A percentile compares a stretch with the other conserved stretches of the same genome.
These are phyloP conservation scores for Aureobasidium melanogenum DNA, from an alignment of 2,329 filamentous ascomycete species.

Conservation along the genomic window DNA sequence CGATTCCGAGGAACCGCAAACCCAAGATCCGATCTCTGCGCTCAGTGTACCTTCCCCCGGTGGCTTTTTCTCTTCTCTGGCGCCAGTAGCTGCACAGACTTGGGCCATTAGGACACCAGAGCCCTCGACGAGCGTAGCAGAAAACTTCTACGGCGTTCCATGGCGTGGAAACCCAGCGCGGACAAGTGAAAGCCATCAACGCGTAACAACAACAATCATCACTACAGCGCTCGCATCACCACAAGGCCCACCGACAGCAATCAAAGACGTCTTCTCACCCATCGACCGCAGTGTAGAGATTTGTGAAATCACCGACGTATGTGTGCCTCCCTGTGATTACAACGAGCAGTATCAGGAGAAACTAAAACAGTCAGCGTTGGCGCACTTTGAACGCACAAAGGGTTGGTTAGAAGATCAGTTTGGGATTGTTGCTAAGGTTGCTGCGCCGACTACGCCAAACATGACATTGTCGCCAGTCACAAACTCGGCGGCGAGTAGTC, in stretches of 20 bases:
- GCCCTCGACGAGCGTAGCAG: slow-evolving; percentile 83
- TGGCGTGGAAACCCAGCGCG: slow-evolving; percentile 40
- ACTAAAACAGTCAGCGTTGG: slow-evolving; percentile 59
- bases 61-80: slow-evolving; percentile 82
- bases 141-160: slow-evolving; percentile 80
- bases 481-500: slow-evolving; percentile 21
- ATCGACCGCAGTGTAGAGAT: slow-evolving; percentile 28
- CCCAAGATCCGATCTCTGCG: slow-evolving; percentile 61
- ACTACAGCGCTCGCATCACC: slow-evolving; percentile 35
- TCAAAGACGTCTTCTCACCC: slow-evolving; percentile 39
- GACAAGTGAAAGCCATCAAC: slow-evolving; percentile 29
- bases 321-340: slow-evolving; percentile 56
- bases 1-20: slow-evolving; percentile 15
- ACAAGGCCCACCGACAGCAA: slow-evolving; percentile 59
- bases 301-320: slow-evolving; percentile 45
- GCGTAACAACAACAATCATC: slow-evolving; percentile 57
- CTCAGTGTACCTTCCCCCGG: slow-evolving; percentile 86
- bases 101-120: slow-evolving; percentile 59
- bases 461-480: slow-evolving; percentile 14
- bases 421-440: background rate
- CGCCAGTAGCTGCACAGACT: slow-evolving; percentile 64
- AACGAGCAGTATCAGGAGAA: slow-evolving; percentile 67
- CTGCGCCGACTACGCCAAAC: slow-evolving; percentile 24
- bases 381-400: slow-evolving; percentile 76
- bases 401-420: slow-evolving; percentile 74